Conservation (phyloP, 306 rosid genomes). For the Citrullus mucosospermus region DNA sequence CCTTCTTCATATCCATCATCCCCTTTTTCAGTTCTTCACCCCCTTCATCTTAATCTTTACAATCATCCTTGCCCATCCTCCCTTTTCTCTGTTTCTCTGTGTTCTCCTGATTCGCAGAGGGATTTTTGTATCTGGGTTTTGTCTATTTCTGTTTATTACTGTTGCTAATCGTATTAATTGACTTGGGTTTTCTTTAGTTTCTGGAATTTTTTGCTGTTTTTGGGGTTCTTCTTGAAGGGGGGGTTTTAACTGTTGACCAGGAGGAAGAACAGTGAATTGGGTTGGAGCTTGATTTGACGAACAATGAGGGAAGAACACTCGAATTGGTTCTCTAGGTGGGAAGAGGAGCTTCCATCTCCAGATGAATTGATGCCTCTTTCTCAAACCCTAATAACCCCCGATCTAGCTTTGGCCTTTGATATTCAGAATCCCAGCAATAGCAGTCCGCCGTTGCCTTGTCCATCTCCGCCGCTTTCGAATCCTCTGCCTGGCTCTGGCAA, state of each 20-base stretch:
- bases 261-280: constrained; percentile 12
- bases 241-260: neutral
- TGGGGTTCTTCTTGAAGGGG: neutral
- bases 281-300: constrained; percentile 6
- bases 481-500: constrained; percentile 26
- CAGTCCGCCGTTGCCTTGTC: constrained; percentile 18
- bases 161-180: neutral
- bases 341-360: constrained; percentile 67
- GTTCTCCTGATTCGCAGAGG: neutral
- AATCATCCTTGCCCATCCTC: neutral
- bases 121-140: neutral
- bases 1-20: neutral
- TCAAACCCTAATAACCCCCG: constrained; percentile 92
- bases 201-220: neutral
- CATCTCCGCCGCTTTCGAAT: constrained; percentile 10
- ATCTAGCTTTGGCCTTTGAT: constrained; percentile 89
- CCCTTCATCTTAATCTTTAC: neutral
- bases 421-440: constrained; percentile 37
- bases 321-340: constrained; percentile 85
- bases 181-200: neutral
- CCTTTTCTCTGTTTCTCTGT: neutral
- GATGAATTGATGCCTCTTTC: constrained; percentile 81
- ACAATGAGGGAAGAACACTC: constrained; percentile 87
- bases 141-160: neutral
- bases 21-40: neutral